phyloP scores from a whole-genome alignment of 2,329 filamentous ascomycete genomes.

The Didymella keratinophila region DNA sequence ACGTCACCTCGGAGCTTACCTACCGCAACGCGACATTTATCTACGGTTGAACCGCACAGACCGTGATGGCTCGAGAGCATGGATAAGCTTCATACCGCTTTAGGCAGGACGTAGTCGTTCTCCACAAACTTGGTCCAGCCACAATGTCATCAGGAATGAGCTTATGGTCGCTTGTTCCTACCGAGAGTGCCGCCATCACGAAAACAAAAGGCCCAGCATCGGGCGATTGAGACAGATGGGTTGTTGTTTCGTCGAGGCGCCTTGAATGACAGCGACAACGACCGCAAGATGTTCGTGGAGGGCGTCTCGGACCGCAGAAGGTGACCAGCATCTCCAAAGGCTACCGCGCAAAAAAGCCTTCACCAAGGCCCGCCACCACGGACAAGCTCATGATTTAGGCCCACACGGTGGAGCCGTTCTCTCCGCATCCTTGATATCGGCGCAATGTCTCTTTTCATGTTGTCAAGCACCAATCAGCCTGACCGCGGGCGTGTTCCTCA shows the following conservation, averaged over 20 bases:
- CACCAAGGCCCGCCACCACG: conserved; percentile 25
- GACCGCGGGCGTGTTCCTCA: neutral
- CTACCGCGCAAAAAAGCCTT: conserved; percentile 26
- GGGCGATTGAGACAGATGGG: neutral
- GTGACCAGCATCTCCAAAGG: neutral
- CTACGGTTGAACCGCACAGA: conserved; percentile 14
- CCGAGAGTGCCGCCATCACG: neutral
- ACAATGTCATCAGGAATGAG: conserved; percentile 14
- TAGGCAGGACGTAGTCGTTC: conserved; percentile 29
- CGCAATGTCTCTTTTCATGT: conserved; percentile 1
- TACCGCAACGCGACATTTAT: conserved; percentile 21
- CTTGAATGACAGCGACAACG: neutral
- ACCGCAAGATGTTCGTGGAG: neutral
- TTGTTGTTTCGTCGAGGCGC: neutral
- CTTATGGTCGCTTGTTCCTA: neutral
- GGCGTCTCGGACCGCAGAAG: neutral
- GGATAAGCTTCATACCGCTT: conserved; percentile 23
- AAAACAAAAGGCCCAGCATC: neutral
- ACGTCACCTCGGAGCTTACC: conserved; percentile 19
- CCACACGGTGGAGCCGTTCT: conserved; percentile 3
- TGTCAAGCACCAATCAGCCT: conserved; percentile 5
- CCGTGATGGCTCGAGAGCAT: conserved; percentile 16
- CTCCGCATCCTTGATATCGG: conserved; percentile 16
- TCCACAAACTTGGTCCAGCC: conserved; percentile 14
- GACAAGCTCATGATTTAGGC: conserved; percentile 20